A percentile compares a stretch with the other conserved stretches of the same genome.
phyloP scores from a whole-genome alignment of 305 asterid species.

The Petunia hybrid region DNA sequence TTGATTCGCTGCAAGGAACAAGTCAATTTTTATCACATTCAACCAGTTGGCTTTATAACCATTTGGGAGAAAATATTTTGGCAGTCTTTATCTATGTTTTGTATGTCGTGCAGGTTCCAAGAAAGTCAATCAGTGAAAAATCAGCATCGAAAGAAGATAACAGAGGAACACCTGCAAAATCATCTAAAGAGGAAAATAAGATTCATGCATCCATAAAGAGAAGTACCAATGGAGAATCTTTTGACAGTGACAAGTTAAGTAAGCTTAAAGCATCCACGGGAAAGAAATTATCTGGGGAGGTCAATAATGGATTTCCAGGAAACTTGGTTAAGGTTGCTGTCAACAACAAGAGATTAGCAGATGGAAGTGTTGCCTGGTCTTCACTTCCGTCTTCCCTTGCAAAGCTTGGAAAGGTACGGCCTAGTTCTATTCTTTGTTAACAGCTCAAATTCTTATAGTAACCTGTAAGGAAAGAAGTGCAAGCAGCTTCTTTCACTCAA shows the following conservation, averaged over 20 bases:
- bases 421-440: background rate
- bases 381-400: constrained; percentile 84
- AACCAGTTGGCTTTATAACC: too few relatives aligned
- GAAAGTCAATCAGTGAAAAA: constrained; percentile 73
- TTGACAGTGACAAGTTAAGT: constrained; percentile 56
- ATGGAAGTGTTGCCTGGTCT: constrained; percentile 80
- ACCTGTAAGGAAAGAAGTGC: too few relatives aligned
- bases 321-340: constrained; percentile 74
- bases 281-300: constrained; percentile 67
- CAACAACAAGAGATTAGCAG: constrained; percentile 64
- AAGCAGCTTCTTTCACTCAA: too few relatives aligned
- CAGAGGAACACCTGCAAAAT: constrained; percentile 52
- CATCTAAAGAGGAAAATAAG: constrained; percentile 65
- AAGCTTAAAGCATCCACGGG: constrained; percentile 55
- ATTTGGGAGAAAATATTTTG: background rate
- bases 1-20: too few relatives aligned
- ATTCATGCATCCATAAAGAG: constrained; percentile 54
- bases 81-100: constrained; percentile 31
- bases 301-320: constrained; percentile 62
- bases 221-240: constrained; percentile 57
- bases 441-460: background rate
- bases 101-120: constrained; percentile 62
- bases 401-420: constrained; percentile 85
- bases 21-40: background rate
- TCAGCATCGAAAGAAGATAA: constrained; percentile 67